phyloP scores from a whole-genome alignment of 1,284 basidiomycete species.

The Moesziomyces globuligerus region DNA sequence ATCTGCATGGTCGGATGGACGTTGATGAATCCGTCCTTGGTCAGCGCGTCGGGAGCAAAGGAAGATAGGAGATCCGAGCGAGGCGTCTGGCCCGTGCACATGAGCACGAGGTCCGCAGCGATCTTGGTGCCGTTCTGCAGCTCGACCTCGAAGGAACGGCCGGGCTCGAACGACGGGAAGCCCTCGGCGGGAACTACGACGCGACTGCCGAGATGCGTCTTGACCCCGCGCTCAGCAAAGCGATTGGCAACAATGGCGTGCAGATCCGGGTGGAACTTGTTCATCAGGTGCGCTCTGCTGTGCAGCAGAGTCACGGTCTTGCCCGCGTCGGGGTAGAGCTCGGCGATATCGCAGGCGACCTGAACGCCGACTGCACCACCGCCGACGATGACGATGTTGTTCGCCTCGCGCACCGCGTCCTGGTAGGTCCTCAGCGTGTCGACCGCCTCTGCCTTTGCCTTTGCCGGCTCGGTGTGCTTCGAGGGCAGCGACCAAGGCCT shows the following conservation, averaged over 20 bases:
- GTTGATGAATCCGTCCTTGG: slow-evolving; percentile 30
- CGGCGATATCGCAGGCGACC: slow-evolving; percentile 60
- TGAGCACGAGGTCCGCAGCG: slow-evolving; percentile 30
- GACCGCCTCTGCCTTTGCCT: slow-evolving; percentile 51
- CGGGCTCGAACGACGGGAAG: slow-evolving; percentile 15
- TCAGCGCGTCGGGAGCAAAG: slow-evolving; percentile 23
- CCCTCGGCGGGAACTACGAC: slow-evolving; percentile 20
- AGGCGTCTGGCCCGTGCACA: slow-evolving; percentile 52
- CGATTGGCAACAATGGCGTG: slow-evolving; percentile 22
- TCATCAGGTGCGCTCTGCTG: slow-evolving; percentile 36
- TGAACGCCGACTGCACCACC: slow-evolving; percentile 65
- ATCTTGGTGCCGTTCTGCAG: slow-evolving; percentile 27
- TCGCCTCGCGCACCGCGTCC: slow-evolving; percentile 41
- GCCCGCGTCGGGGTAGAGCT: slow-evolving; percentile 28
- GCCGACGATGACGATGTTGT: slow-evolving; percentile 61
- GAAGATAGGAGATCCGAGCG: slow-evolving; percentile 22
- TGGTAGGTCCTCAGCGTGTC: slow-evolving; percentile 50
- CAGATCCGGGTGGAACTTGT: slow-evolving; percentile 42
- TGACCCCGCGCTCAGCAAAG: slow-evolving; percentile 11
- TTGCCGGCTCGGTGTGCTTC: neutral
- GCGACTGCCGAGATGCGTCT: slow-evolving; percentile 15
- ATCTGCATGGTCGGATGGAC: slow-evolving; percentile 46
- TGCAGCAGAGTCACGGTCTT: slow-evolving; percentile 52
- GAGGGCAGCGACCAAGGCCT: slow-evolving; percentile 33
- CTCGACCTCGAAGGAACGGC: slow-evolving; percentile 18